These are phyloP conservation scores for Penicillium palitans DNA, from an alignment of 2,329 filamentous ascomycete species.

Conservation along the genomic window DNA sequence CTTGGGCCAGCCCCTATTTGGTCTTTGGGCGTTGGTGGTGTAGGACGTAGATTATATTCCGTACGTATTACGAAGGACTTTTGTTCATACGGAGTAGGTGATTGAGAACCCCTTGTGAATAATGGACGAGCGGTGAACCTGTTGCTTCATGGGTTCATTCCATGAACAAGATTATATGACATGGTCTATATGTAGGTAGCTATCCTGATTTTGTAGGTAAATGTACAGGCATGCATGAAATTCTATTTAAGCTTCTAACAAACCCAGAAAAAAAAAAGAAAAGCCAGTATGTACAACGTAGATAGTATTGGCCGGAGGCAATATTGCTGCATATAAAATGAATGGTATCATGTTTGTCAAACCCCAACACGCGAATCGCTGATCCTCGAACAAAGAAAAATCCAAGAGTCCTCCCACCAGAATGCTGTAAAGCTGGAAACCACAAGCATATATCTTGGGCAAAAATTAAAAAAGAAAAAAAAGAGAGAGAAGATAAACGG, in stretches of 20 bases:
- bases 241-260: background rate
- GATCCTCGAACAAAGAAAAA: conserved; percentile 6
- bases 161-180: background rate
- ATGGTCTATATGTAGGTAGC: background rate
- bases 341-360: conserved; percentile 23
- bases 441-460: background rate
- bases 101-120: background rate
- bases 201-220: background rate
- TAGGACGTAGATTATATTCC: background rate
- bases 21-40: background rate
- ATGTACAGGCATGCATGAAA: background rate
- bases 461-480: background rate
- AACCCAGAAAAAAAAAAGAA: background rate
- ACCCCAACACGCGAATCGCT: conserved; percentile 11
- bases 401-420: background rate
- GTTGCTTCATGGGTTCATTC: background rate
- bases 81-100: background rate
- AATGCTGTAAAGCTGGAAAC: conserved; percentile 8
- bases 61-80: background rate
- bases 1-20: conserved; percentile 1
- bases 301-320: background rate
- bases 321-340: conserved; percentile 9
- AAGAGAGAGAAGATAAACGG: background rate
- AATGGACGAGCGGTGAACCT: background rate
- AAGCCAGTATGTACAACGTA: background rate